Evolutionary conservation across 371 early-diverging fungal genomes (phyloP).

Genomic region (Mucor indicus): DNA sequence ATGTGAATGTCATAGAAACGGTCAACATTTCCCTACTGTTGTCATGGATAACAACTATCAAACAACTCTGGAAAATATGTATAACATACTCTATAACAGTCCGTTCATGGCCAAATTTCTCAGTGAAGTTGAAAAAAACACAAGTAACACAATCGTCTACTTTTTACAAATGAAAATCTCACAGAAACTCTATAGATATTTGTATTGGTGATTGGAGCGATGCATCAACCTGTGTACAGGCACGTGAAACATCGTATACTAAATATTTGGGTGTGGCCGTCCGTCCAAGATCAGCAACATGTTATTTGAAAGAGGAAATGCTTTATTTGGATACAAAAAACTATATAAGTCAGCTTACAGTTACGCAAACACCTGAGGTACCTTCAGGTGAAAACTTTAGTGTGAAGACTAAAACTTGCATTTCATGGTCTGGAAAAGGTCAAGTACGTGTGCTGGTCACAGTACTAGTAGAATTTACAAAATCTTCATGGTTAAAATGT

Average conservation of each 20-base stretch:
- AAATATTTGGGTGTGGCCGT: slow-evolving; percentile 38
- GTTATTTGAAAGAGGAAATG: slow-evolving; percentile 61
- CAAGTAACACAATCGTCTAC: too few species aligned
- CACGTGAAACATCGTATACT: slow-evolving; percentile 38
- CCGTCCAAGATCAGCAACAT: slow-evolving; percentile 70
- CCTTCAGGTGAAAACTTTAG: slow-evolving; percentile 81
- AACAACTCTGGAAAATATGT: slow-evolving; percentile 43
- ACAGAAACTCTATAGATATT: too few species aligned
- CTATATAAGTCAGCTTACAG: slow-evolving; percentile 58
- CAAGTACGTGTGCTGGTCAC: slow-evolving; percentile 65
- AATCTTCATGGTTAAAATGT: slow-evolving; percentile 74
- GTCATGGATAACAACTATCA: slow-evolving; percentile 46
- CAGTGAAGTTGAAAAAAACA: slow-evolving; percentile 42
- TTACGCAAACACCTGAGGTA: slow-evolving; percentile 79
- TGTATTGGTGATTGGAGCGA: slow-evolving; percentile 41
- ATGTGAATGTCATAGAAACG: slow-evolving; percentile 45
- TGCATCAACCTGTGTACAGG: slow-evolving; percentile 19
- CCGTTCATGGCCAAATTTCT: slow-evolving; percentile 39
- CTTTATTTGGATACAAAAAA: slow-evolving; percentile 54
- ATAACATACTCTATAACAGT: slow-evolving; percentile 45
- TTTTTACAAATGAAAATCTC: neutral
- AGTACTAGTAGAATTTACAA: slow-evolving; percentile 69
- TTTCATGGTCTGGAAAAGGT: slow-evolving; percentile 73
- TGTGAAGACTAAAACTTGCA: slow-evolving; percentile 74
- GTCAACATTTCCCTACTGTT: slow-evolving; percentile 40